phyloP scores from a whole-genome alignment of 257 asterid genomes.

The Solanum arcanum region DNA sequence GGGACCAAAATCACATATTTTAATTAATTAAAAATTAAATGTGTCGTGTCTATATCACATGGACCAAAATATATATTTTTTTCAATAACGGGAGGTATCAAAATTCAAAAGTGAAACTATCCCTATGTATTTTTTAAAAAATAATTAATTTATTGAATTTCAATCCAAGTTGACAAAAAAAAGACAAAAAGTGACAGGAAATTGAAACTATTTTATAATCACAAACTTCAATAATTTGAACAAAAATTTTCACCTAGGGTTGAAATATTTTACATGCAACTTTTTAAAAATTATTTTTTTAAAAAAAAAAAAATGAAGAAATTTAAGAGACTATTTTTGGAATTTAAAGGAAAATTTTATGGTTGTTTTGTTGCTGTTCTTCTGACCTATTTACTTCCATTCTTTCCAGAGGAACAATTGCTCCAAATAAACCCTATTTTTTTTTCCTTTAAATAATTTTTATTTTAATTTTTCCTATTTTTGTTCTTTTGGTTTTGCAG shows the following conservation, averaged over 20 bases:
- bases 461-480: neutral
- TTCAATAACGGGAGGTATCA: neutral
- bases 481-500: neutral
- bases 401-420: neutral
- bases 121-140: neutral
- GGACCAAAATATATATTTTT: neutral
- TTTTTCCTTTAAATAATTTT: neutral
- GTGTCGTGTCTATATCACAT: neutral
- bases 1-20: neutral
- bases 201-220: neutral
- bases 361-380: neutral
- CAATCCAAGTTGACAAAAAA: neutral
- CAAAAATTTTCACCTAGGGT: neutral
- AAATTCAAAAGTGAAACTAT: neutral
- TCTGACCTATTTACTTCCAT: neutral
- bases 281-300: neutral
- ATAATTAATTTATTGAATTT: neutral
- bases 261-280: neutral
- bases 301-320: neutral
- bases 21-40: neutral
- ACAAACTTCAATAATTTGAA: neutral
- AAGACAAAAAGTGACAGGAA: neutral
- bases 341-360: neutral
- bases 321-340: neutral
- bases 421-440: neutral